Evolutionary conservation across 495 filamentous ascomycete species (phyloP).

Genomic region (Penicillium bovifimosum): DNA sequence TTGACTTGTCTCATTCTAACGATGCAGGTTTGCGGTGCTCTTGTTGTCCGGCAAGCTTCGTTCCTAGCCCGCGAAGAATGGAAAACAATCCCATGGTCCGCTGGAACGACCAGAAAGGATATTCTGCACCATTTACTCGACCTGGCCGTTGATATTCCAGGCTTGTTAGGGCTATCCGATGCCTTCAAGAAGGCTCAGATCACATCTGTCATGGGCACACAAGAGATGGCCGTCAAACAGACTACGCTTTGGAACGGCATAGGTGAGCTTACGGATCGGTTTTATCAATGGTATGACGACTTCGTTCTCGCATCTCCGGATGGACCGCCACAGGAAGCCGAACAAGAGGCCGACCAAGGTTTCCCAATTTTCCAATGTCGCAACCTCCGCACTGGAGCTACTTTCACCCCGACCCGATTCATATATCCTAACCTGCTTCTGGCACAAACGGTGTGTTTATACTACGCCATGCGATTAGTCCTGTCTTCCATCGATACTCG

Average conservation of each 20-base stretch:
- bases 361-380: slow-evolving; percentile 40
- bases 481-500: slow-evolving; percentile 37
- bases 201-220: slow-evolving; percentile 21
- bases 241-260: slow-evolving; percentile 35
- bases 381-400: slow-evolving; percentile 35
- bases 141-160: slow-evolving; percentile 36
- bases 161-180: slow-evolving; percentile 30
- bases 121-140: slow-evolving; percentile 40
- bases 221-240: slow-evolving; percentile 36
- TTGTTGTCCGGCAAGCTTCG: slow-evolving; percentile 28
- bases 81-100: slow-evolving; percentile 43
- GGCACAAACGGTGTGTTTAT: slow-evolving; percentile 41
- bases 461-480: slow-evolving; percentile 33
- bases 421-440: slow-evolving; percentile 39
- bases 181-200: slow-evolving; percentile 22
- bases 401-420: slow-evolving; percentile 32
- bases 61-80: slow-evolving; percentile 39
- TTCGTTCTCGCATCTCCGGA: slow-evolving; percentile 34
- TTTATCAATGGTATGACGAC: slow-evolving; percentile 33
- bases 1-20: not conserved
- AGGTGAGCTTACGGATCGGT: slow-evolving; percentile 28
- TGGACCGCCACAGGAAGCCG: slow-evolving; percentile 29
- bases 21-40: slow-evolving; percentile 30
- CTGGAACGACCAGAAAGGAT: slow-evolving; percentile 37
- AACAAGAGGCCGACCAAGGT: slow-evolving; percentile 16